Evolutionary conservation across 2,329 filamentous ascomycete genomes (phyloP), one percentile per base, ranked within the genome.

Genomic region (Ramularia collo-cygni): DNA sequence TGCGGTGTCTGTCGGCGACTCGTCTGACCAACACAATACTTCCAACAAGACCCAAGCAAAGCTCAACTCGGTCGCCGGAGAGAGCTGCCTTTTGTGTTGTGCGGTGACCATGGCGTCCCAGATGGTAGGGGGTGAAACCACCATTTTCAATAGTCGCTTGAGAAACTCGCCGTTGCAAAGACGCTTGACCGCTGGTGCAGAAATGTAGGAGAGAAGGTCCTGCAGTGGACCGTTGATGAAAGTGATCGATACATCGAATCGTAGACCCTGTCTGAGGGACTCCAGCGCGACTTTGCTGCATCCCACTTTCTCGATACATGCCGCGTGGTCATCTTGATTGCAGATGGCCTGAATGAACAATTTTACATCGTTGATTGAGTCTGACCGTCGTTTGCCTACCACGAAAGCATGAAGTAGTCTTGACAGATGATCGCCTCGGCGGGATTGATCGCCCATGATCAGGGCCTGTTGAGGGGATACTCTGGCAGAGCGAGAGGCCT

Each of bases 71-170:
- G 48, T 52, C 16, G 54, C 40, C 2, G 43, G 28, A 0, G 50
- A 48, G 6, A 68, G 56, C 1, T 42, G 30, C 1, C 47, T 45
- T 5, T 52, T 33, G 18, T 54, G 29, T 19, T 60, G 51, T 3
- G 56, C 53, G 1, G 59, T 43, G 13, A 72, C 28, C 2, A 77
- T 51, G 0, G 66, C 63, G 12, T 66, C 64, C 77, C 77, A 81
- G 9, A 79, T 63, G 0, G 70, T 71, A 0, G 69, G 68, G 0
- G 77, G 77, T 1, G 74, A 60, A 2, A 73, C 56, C 2, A 80
- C 60, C 1, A 61, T 58, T 0, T 63, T 44, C 2, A 79, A 52
- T 2, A 79, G 34, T 10, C 67, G 59, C 21, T 63, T 59, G 2
- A 79, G 59, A 28, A 76, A 65, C 9, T 69, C 61, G 1, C 76